Evolutionary conservation across 2,329 filamentous ascomycete species (phyloP).

Genomic region (Hypocreales sp.): DNA sequence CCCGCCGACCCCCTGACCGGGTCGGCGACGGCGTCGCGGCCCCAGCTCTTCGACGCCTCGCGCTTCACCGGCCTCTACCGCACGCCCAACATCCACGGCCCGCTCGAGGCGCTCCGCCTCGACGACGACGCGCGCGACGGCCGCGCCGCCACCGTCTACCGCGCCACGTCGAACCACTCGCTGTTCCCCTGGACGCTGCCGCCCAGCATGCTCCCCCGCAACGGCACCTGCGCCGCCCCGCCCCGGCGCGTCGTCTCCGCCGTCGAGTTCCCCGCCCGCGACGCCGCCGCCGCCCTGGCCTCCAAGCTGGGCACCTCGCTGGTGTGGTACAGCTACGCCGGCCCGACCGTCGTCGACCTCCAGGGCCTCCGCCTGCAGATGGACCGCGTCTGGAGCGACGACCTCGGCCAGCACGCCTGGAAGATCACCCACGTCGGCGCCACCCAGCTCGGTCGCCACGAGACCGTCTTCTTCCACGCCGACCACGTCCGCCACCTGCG

Average conservation of each 20-base stretch:
- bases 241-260: slow-evolving; percentile 53
- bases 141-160: slow-evolving; percentile 19
- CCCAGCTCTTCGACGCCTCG: slow-evolving; percentile 79
- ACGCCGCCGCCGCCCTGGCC: slow-evolving; percentile 16
- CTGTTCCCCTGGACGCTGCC: slow-evolving; percentile 92
- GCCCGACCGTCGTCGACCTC: slow-evolving; percentile 33
- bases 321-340: slow-evolving; percentile 17
- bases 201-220: slow-evolving; percentile 51
- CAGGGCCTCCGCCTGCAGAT: slow-evolving; percentile 49
- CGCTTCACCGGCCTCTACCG: slow-evolving; percentile 69
- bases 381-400: slow-evolving; percentile 41
- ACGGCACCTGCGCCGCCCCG: slow-evolving; percentile 65
- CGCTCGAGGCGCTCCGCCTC: slow-evolving; percentile 18
- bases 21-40: slow-evolving; percentile 64
- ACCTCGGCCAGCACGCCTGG: slow-evolving; percentile 33
- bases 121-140: slow-evolving; percentile 29
- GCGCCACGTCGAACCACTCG: slow-evolving; percentile 59
- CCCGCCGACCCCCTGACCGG: slow-evolving; percentile 52
- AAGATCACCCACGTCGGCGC: slow-evolving; percentile 70
- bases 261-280: slow-evolving; percentile 43
- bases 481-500: slow-evolving; percentile 61
- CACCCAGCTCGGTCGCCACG: slow-evolving; percentile 69
- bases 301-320: slow-evolving; percentile 17
- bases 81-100: slow-evolving; percentile 48
- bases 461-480: slow-evolving; percentile 67